Base-by-base conservation (phyloP, 1,139 yeast species). In the Yamadazyma membranifaciens region DNA sequence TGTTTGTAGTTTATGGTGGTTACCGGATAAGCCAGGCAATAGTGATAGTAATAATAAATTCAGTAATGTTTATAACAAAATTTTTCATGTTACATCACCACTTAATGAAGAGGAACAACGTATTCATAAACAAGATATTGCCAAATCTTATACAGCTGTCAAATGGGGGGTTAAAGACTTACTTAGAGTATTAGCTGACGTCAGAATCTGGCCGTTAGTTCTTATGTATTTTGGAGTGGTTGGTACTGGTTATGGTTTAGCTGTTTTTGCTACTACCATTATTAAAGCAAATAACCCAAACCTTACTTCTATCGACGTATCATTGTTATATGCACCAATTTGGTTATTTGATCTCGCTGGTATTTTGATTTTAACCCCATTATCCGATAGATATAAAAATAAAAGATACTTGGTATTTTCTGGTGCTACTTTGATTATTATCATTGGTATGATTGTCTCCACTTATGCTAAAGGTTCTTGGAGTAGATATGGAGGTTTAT, bases 221-320 rank as follows among this genome's bases (percentile, higher is more conserved):
- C 70, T 87, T 65, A 87, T 87, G 96, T 87, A 87, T 62, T 88
- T 87, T 62, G 96, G 96, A 7, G 95, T 85, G 12, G 96, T 87
- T 14, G 96, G 96, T 35, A 81, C 88, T 13, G 96, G 96, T 1
- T 82, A 76, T 56, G 96, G 95, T 13, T 68, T 87, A 42, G 89
- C 91, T 15, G 92, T 84, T 14, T 87, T 84, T 63, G 96, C 92
- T 2, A 82, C 95, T 4, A 81, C 94, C n/a, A 81, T 87, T 49
- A 83, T 87, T 51, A 63, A 74, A 39, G 76, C 76, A 9, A 80
- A 82, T 50, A 80, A 84, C 58, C 83, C 92, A 2, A 51, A 56
- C 10, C 71, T 87, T 51, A 63, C 81, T 1, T 81, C 89, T 2
- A 84, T 87, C 49, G 69, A 82, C 44, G 80, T 87, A 14, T 83